phyloP scores from a whole-genome alignment of 2,329 filamentous ascomycete genomes.

The Neofusicoccum ribis region DNA sequence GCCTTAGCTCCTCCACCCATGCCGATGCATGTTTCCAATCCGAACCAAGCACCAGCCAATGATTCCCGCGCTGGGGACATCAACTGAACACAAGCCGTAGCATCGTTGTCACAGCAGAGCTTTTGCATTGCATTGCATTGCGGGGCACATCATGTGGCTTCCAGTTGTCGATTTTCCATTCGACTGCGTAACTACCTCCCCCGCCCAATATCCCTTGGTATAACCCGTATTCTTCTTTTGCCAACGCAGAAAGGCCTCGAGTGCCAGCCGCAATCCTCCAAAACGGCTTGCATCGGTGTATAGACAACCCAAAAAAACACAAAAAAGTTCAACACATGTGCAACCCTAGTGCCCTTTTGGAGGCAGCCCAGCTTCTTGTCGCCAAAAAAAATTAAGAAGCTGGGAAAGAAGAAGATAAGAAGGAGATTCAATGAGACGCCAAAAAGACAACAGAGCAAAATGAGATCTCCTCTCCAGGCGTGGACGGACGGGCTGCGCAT shows the following conservation, averaged over 20 bases:
- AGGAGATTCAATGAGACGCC: slow-evolving; percentile 4
- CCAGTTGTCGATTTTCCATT: slow-evolving; percentile 12
- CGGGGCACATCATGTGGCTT: slow-evolving; percentile 10
- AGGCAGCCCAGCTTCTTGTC: slow-evolving; percentile 1
- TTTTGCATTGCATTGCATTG: slow-evolving; percentile 2
- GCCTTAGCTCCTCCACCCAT: neutral
- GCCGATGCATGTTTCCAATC: neutral
- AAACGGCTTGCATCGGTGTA: slow-evolving; percentile 9
- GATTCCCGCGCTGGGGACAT: neutral
- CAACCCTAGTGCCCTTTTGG: slow-evolving; percentile 18
- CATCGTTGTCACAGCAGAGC: slow-evolving; percentile 9
- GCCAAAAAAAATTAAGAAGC: slow-evolving; percentile 4
- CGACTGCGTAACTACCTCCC: slow-evolving; percentile 12
- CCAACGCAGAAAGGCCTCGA: slow-evolving; percentile 1
- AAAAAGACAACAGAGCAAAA: neutral
- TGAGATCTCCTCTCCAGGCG: slow-evolving; percentile 13
- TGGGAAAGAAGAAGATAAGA: neutral
- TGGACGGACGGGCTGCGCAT: slow-evolving; percentile 5
- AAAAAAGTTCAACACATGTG: slow-evolving; percentile 8
- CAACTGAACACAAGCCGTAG: slow-evolving; percentile 13
- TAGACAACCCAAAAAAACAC: slow-evolving; percentile 1
- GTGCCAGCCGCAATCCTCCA: slow-evolving; percentile 11
- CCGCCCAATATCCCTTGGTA: slow-evolving; percentile 17
- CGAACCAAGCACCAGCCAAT: neutral
- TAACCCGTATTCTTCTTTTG: slow-evolving; percentile 17